Percentiles rank a stretch among this genome's conserved stretches.
These are phyloP conservation scores for Prunus davidiana DNA, from an alignment of 306 rosid genomes.

Conservation along the genomic window DNA sequence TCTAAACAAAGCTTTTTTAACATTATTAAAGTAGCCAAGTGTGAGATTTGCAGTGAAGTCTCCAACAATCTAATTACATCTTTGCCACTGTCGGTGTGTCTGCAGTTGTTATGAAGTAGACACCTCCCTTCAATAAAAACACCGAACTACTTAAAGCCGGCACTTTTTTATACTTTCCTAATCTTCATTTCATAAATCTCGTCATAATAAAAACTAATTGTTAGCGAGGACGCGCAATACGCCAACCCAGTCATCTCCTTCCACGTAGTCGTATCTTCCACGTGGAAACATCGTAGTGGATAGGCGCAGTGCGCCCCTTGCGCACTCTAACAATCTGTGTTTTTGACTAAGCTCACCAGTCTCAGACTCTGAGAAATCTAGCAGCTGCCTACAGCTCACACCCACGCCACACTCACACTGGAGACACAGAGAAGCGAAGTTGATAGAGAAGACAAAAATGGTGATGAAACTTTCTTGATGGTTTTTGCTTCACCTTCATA, in stretches of 20 bases:
- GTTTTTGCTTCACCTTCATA: conserved; percentile 16
- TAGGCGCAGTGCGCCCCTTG: conserved; percentile 2
- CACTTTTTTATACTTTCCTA: too few species aligned
- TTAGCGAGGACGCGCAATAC: not conserved
- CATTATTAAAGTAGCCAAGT: not conserved
- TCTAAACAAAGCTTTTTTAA: too few species aligned
- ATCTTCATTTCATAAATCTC: too few species aligned
- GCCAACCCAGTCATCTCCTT: conserved; percentile 7
- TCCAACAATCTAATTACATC: not conserved
- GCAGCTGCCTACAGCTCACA: conserved; percentile 3
- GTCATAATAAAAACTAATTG: too few species aligned
- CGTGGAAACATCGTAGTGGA: conserved; percentile 32
- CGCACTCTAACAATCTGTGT: not conserved
- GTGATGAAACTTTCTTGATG: conserved; percentile 8
- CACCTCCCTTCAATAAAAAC: not conserved
- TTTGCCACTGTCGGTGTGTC: conserved; percentile 41
- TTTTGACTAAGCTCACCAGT: not conserved
- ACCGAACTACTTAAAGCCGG: not conserved
- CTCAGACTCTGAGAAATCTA: conserved; percentile 9
- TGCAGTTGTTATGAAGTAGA: not conserved
- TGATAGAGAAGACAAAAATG: conserved; percentile 3
- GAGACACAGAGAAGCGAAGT: not conserved
- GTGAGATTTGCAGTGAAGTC: not conserved
- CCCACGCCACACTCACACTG: conserved; percentile 20
- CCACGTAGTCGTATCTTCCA: conserved; percentile 16